These are phyloP conservation scores for Lasiodiplodia sp. DNA, from an alignment of 2,329 filamentous ascomycete genomes.

Conservation along the genomic window DNA sequence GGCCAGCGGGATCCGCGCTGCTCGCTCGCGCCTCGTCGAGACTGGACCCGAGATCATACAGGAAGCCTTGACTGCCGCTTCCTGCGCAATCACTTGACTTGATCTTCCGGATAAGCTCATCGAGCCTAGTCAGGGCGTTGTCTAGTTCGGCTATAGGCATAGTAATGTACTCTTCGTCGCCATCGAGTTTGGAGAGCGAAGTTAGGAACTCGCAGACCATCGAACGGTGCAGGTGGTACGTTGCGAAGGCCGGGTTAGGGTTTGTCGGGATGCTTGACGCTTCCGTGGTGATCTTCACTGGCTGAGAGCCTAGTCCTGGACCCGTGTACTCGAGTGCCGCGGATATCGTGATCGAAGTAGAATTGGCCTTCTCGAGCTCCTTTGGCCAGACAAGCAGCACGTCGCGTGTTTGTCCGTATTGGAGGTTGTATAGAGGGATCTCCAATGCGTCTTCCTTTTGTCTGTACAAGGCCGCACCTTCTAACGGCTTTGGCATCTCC, in stretches of 20 bases:
- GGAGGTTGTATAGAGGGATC: slow-evolving; percentile 52
- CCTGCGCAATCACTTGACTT: slow-evolving; percentile 44
- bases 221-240: slow-evolving; percentile 62
- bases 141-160: slow-evolving; percentile 35
- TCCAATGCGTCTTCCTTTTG: slow-evolving; percentile 38
- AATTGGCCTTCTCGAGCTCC: background rate
- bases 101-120: background rate
- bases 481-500: slow-evolving; percentile 35
- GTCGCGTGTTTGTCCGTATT: slow-evolving; percentile 68
- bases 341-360: background rate
- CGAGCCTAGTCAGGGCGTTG: slow-evolving; percentile 41
- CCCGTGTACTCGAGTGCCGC: slow-evolving; percentile 25
- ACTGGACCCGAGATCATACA: slow-evolving; percentile 56
- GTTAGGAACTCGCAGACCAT: slow-evolving; percentile 60
- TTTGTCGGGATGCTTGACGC: background rate
- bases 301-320: background rate
- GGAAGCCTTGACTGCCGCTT: slow-evolving; percentile 54
- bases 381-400: slow-evolving; percentile 52
- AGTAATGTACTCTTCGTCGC: slow-evolving; percentile 29
- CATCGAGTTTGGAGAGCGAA: slow-evolving; percentile 51
- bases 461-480: slow-evolving; percentile 34
- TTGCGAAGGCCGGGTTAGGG: slow-evolving; percentile 2
- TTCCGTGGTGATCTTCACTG: background rate
- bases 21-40: background rate
- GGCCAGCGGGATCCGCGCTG: slow-evolving; percentile 52